Base-by-base conservation (phyloP, 1,139 yeast species). In the Blastobotrys arbuscula region DNA sequence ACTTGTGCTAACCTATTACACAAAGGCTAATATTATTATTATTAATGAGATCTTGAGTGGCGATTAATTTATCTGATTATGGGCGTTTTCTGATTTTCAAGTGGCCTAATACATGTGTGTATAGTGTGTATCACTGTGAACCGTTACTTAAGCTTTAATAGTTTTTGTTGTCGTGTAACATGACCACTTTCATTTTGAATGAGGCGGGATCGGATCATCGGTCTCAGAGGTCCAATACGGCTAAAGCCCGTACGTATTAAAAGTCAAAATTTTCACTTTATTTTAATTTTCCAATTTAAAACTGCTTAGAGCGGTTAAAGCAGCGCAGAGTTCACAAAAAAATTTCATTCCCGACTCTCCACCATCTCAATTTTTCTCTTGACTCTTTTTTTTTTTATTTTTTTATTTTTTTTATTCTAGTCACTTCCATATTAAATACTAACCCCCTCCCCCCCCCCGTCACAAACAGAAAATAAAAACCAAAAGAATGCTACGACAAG, bases 401-500 rank as follows among this genome's bases (percentile, higher is more conserved):
- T 33, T 33, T 33, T 33, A 8, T 8, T 9, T 7, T 33, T 33
- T 7, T 6, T n/a, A n/a, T 9, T 13, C 13, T 26, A 26, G 31
- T 26, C 31, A 9, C 13, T 26, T 26, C 12, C 12, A 26, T 13
- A 9, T 13, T 9, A 26, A 26, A 9, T 9, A 26, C 9, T 26
- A 13, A 9, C 31, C 13, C 35, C 35, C 35, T 31, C 35, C 15
- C n/a, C n/a, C 12, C 31, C 9, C 9, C 31, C 16, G n/a, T 35
- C 16, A 35, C 13, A 12, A 35, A 10, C 39, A 35, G 6, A 33
- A 15, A 15, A 12, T 37, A 37, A 15, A 9, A 23, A 39, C 9
- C 34, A 10, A 38, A 16, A 35, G 30, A 35, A 43, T 43, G 46
- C 36, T 43, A 16, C 28, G 46, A 43, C 46, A 43, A 36, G 28